Evolutionary conservation across 2,329 filamentous ascomycete genomes (phyloP).

Genomic region (Bisporella sp.): DNA sequence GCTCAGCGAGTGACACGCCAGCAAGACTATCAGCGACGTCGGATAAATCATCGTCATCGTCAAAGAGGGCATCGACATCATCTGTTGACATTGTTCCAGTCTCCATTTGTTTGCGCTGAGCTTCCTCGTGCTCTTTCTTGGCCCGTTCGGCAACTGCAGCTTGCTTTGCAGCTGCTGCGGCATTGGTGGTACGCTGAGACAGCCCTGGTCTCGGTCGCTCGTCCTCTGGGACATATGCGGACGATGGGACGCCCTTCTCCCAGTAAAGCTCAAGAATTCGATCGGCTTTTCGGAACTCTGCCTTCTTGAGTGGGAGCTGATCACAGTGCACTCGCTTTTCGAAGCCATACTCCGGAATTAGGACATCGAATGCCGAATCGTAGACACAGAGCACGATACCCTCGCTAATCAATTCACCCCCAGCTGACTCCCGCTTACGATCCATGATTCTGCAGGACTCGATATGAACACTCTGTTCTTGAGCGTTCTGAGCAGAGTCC

Average conservation of each 20-base stretch:
- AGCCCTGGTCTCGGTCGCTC: constrained; percentile 81
- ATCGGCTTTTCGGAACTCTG: constrained; percentile 97
- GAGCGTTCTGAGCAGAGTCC: constrained; percentile 92
- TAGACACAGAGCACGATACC: constrained; percentile 96
- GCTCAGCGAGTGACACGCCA: constrained; percentile 81
- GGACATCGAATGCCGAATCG: constrained; percentile 95
- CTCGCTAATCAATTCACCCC: constrained; percentile 89
- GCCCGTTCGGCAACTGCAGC: constrained; percentile 76
- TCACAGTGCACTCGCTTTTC: constrained; percentile 99
- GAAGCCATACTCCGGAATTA: constrained; percentile 97
- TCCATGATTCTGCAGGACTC: constrained; percentile 96
- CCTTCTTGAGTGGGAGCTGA: constrained; percentile 95
- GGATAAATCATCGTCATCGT: constrained; percentile 75
- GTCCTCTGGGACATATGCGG: constrained; percentile 92
- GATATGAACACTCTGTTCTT: constrained; percentile 98
- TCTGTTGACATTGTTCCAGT: constrained; percentile 91
- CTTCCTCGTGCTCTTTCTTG: constrained; percentile 83
- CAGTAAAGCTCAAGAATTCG: constrained; percentile 94
- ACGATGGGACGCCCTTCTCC: constrained; percentile 98
- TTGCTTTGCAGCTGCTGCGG: constrained; percentile 68
- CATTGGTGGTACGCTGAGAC: constrained; percentile 67
- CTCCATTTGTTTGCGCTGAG: constrained; percentile 86
- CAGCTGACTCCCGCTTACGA: constrained; percentile 76
- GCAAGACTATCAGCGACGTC: constrained; percentile 88
- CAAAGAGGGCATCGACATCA: constrained; percentile 91